phyloP scores from a whole-genome alignment of 495 filamentous ascomycete species.

The Glarea lozoyensis region DNA sequence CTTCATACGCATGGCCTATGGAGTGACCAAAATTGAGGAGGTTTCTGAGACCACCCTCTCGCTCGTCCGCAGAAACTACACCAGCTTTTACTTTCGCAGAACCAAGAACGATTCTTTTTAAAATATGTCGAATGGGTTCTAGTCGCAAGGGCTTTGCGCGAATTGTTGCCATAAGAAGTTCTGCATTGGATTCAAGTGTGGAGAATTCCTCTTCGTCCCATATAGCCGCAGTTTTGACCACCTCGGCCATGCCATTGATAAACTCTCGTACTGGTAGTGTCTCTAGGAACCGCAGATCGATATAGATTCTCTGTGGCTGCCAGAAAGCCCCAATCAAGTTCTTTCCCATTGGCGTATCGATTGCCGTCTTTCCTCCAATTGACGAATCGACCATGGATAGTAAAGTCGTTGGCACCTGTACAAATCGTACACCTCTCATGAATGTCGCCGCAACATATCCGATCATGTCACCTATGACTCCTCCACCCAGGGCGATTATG shows the following conservation, averaged over 20 bases:
- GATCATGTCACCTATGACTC: slow-evolving; percentile 96
- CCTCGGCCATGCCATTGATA: slow-evolving; percentile 98
- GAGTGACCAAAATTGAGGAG: slow-evolving; percentile 97
- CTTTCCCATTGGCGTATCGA: slow-evolving; percentile 94
- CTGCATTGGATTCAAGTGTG: slow-evolving; percentile 72
- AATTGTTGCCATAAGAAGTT: slow-evolving; percentile 62
- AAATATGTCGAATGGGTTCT: slow-evolving; percentile 57
- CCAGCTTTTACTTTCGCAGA: slow-evolving; percentile 86
- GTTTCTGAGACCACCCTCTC: slow-evolving; percentile 89
- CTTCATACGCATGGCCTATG: slow-evolving; percentile 94
- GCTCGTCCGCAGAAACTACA: slow-evolving; percentile 88
- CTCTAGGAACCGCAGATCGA: slow-evolving; percentile 88
- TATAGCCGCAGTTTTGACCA: slow-evolving; percentile 96
- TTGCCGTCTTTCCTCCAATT: slow-evolving; percentile 96
- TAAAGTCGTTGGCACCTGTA: slow-evolving; percentile 92
- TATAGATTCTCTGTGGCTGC: slow-evolving; percentile 89
- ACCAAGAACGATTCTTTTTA: slow-evolving; percentile 82
- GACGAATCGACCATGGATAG: slow-evolving; percentile 98
- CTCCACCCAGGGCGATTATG: slow-evolving; percentile 90
- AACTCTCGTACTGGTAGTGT: slow-evolving; percentile 88
- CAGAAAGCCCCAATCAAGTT: slow-evolving; percentile 95
- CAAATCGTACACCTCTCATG: slow-evolving; percentile 93
- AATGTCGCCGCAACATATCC: slow-evolving; percentile 96
- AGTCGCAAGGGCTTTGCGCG: slow-evolving; percentile 37
- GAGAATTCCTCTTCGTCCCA: slow-evolving; percentile 86